phyloP scores from a whole-genome alignment of 495 filamentous ascomycete species.

The Neurospora sp. region DNA sequence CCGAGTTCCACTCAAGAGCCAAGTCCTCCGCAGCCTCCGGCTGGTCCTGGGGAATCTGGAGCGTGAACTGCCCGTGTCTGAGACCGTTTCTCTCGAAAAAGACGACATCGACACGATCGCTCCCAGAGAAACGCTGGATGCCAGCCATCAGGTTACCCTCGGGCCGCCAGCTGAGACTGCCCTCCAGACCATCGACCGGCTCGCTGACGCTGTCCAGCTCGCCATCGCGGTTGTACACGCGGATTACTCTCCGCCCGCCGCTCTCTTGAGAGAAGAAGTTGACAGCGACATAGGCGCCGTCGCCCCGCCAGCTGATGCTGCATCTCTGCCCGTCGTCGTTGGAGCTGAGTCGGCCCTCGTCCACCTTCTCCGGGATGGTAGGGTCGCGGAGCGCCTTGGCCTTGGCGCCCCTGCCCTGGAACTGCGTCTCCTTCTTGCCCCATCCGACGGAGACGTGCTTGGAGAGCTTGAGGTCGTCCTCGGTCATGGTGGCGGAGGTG shows the following conservation, averaged over 20 bases:
- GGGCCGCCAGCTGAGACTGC: slow-evolving; percentile 83
- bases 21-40: slow-evolving; percentile 49
- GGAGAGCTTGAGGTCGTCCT: slow-evolving; percentile 73
- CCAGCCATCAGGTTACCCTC: slow-evolving; percentile 80
- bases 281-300: slow-evolving; percentile 84
- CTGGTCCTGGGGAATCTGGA: slow-evolving; percentile 51
- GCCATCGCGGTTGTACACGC: slow-evolving; percentile 85
- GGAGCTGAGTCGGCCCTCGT: slow-evolving; percentile 65
- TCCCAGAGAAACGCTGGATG: slow-evolving; percentile 49
- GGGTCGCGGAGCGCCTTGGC: slow-evolving; percentile 85
- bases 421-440: slow-evolving; percentile 97
- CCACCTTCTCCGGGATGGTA: slow-evolving; percentile 87
- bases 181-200: slow-evolving; percentile 82
- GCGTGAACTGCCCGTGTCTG: slow-evolving; percentile 80
- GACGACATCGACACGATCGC: slow-evolving; percentile 63
- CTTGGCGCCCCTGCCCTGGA: slow-evolving; percentile 86
- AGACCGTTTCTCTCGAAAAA: slow-evolving; percentile 97
- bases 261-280: slow-evolving; percentile 53
- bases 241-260: slow-evolving; percentile 59
- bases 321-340: slow-evolving; percentile 54
- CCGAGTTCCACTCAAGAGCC: slow-evolving; percentile 71
- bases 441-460: slow-evolving; percentile 97
- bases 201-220: slow-evolving; percentile 85
- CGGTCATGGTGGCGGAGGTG: slow-evolving; percentile 55
- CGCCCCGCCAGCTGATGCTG: slow-evolving; percentile 85